Percentiles rank a stretch among this genome's conserved stretches.
phyloP scores from a whole-genome alignment of 2,329 filamentous ascomycete genomes.

The Dactylonectria estremocensis region DNA sequence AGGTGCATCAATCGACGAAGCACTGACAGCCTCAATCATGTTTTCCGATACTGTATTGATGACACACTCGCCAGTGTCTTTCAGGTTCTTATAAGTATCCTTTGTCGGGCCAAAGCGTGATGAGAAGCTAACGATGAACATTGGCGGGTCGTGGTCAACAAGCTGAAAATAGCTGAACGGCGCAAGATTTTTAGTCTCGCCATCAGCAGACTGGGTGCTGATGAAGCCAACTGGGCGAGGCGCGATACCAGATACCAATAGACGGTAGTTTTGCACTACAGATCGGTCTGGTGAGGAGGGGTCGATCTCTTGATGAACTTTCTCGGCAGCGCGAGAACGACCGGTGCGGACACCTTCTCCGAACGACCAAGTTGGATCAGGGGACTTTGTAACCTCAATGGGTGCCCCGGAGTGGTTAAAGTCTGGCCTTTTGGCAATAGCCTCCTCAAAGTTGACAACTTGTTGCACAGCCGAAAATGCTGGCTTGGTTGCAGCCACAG shows the following conservation, averaged over 20 bases:
- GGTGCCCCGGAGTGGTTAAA: constrained; percentile 43
- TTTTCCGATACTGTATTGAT: constrained; percentile 88
- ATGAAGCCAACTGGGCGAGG: constrained; percentile 82
- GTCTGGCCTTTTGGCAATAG: constrained; percentile 39
- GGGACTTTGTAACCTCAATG: constrained; percentile 49
- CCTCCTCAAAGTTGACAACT: constrained; percentile 43
- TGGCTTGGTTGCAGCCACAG: too few species aligned
- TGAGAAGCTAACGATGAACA: constrained; percentile 75
- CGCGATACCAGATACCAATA: constrained; percentile 84
- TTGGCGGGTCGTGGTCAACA: constrained; percentile 85
- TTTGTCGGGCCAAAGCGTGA: constrained; percentile 70
- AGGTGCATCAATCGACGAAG: constrained; percentile 80
- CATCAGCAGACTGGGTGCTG: constrained; percentile 71
- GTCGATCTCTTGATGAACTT: constrained; percentile 79
- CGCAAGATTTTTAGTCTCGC: constrained; percentile 77
- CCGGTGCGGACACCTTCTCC: constrained; percentile 51
- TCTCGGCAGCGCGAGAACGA: constrained; percentile 39
- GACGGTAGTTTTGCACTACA: constrained; percentile 84
- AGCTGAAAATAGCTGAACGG: constrained; percentile 88
- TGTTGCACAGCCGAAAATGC: constrained; percentile 45
- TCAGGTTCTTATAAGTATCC: constrained; percentile 82
- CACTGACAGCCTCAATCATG: constrained; percentile 86
- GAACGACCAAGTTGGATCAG: constrained; percentile 66
- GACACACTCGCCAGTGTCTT: constrained; percentile 78
- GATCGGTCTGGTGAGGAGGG: constrained; percentile 81